Percentiles rank a stretch among this genome's conserved stretches.
These are phyloP conservation scores for Wolfiporia cocos DNA, from an alignment of 1,284 basidiomycete genomes.

Conservation along the genomic window DNA sequence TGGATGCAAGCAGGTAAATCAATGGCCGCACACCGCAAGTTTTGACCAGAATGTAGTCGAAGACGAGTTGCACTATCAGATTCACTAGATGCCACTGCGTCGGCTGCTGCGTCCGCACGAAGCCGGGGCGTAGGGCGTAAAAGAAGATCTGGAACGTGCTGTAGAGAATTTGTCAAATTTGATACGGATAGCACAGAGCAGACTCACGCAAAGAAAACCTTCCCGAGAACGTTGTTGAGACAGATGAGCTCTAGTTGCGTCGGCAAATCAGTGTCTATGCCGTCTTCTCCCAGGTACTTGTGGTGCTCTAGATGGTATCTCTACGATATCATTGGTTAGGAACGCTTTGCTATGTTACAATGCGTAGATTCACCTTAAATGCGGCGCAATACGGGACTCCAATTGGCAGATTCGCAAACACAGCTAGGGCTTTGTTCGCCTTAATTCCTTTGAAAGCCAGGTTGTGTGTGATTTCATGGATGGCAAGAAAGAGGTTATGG, in stretches of 20 bases:
- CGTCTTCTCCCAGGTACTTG: constrained; percentile 94
- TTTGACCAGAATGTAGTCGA: constrained; percentile 67
- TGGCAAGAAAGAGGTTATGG: constrained; percentile 96
- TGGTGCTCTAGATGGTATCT: constrained; percentile 94
- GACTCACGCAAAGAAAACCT: constrained; percentile 93
- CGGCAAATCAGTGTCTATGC: constrained; percentile 92
- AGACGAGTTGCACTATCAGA: constrained; percentile 60
- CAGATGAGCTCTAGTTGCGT: constrained; percentile 80
- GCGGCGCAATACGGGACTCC: constrained; percentile 93
- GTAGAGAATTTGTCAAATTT: constrained; percentile 2
- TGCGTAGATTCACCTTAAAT: constrained; percentile 72
- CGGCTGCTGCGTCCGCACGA: constrained; percentile 79
- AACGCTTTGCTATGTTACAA: neutral
- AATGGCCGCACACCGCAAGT: constrained; percentile 61
- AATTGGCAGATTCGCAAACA: constrained; percentile 90
- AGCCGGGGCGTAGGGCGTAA: constrained; percentile 95
- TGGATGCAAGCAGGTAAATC: constrained; percentile 81
- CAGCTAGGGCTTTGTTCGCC: constrained; percentile 84
- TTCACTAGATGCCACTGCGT: constrained; percentile 87
- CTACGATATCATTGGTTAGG: constrained; percentile 28
- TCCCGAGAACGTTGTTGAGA: constrained; percentile 93
- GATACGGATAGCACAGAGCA: neutral
- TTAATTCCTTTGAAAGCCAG: constrained; percentile 84
- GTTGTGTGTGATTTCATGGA: constrained; percentile 99
- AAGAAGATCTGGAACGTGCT: constrained; percentile 98